These are phyloP conservation scores for Fomitiporia mediterranea DNA, from an alignment of 1,284 basidiomycete genomes.

Conservation along the genomic window DNA sequence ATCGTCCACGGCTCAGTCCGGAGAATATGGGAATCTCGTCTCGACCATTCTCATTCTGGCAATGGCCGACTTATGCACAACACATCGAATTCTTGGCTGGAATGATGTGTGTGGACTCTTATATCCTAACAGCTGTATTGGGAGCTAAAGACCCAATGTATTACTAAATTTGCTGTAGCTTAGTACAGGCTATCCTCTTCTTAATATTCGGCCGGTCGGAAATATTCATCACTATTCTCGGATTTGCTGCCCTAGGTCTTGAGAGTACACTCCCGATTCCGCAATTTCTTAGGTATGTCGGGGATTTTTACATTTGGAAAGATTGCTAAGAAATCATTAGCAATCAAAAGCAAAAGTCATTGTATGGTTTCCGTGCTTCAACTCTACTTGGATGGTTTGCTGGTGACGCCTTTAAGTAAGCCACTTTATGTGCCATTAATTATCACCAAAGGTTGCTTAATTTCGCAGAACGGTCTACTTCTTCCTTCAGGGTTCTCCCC, in stretches of 20 bases:
- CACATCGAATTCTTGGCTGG: slow-evolving; percentile 82
- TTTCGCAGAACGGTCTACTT: slow-evolving; percentile 67
- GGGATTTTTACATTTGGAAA: slow-evolving; percentile 13
- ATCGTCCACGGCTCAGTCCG: slow-evolving; percentile 53
- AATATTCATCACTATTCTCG: slow-evolving; percentile 62
- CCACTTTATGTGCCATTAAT: slow-evolving; percentile 19
- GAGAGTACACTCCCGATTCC: slow-evolving; percentile 82
- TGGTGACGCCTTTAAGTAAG: slow-evolving; percentile 79
- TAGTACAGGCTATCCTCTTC: slow-evolving; percentile 66
- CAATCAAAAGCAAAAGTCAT: slow-evolving; percentile 68
- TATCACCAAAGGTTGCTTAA: slow-evolving; percentile 13
- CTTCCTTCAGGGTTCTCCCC: slow-evolving; percentile 61
- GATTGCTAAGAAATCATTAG: slow-evolving; percentile 32
- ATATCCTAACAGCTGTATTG: background rate
- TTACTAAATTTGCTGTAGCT: slow-evolving; percentile 34
- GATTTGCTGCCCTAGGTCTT: slow-evolving; percentile 74
- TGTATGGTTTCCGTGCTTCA: slow-evolving; percentile 80
- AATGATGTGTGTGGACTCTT: slow-evolving; percentile 51
- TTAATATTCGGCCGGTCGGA: slow-evolving; percentile 68
- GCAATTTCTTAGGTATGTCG: slow-evolving; percentile 62
- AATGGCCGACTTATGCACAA: slow-evolving; percentile 73
- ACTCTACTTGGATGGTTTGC: slow-evolving; percentile 80
- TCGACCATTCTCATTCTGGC: slow-evolving; percentile 81
- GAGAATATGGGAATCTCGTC: slow-evolving; percentile 55
- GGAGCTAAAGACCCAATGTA: too few species aligned